Evolutionary conservation across 2,329 filamentous ascomycete species (phyloP).

Genomic region (Rutstroemia sp.): DNA sequence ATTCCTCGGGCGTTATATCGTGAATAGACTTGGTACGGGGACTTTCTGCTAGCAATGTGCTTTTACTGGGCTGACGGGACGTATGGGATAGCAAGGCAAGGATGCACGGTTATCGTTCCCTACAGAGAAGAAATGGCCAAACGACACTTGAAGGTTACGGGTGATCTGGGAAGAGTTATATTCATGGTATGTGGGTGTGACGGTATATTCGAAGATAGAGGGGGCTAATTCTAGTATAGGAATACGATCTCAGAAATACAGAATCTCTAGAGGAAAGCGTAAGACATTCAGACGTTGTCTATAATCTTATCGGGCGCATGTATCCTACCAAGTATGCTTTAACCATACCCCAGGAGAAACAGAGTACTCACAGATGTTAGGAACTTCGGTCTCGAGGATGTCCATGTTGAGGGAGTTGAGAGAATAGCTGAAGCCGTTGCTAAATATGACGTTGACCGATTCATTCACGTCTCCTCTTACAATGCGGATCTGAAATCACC

Average conservation of each 20-base stretch:
- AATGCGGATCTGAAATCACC: conserved; percentile 74
- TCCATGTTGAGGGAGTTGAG: conserved; percentile 86
- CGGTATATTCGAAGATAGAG: neutral
- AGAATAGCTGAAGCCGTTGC: conserved; percentile 90
- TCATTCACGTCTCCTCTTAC: conserved; percentile 93
- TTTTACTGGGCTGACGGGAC: conserved; percentile 16
- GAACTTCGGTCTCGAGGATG: conserved; percentile 90
- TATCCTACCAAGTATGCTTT: conserved; percentile 83
- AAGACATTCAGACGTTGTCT: conserved; percentile 93
- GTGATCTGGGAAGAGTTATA: conserved; percentile 81
- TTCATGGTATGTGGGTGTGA: conserved; percentile 56
- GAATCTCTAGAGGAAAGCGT: conserved; percentile 94
- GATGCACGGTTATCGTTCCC: conserved; percentile 89
- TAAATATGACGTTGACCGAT: conserved; percentile 97
- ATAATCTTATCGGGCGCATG: conserved; percentile 89
- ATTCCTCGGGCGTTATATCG: conserved; percentile 92
- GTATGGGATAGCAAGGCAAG: conserved; percentile 63
- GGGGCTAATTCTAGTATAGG: conserved; percentile 40
- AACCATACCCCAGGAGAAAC: neutral
- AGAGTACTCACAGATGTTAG: conserved; percentile 39
- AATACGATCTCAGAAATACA: conserved; percentile 93
- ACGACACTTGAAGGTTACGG: conserved; percentile 91
- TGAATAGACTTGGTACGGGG: conserved; percentile 75
- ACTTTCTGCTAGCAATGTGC: neutral
- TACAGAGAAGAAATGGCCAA: conserved; percentile 98